A percentile compares a stretch with the other conserved stretches of the same genome.
These are phyloP conservation scores for Suillus plorans DNA, from an alignment of 768 basidiomycete species.

Conservation along the genomic window DNA sequence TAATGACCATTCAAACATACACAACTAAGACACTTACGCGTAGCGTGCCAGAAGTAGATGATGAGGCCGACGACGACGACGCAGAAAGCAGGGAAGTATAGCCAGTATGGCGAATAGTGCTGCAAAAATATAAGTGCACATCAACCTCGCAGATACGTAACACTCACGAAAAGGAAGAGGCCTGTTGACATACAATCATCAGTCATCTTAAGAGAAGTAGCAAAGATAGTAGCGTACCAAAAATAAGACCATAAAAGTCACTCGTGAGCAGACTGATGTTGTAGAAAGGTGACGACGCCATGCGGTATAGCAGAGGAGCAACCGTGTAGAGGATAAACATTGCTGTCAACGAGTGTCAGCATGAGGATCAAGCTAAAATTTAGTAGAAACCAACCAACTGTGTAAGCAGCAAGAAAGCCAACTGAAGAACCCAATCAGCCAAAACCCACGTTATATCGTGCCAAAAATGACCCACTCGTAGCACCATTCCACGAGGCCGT, in stretches of 20 bases:
- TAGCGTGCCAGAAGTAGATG: constrained; percentile 84
- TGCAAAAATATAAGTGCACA: constrained; percentile 26
- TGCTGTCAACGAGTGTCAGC: constrained; percentile 38
- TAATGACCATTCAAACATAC: constrained; percentile 3
- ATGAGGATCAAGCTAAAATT: not conserved
- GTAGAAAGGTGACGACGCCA: constrained; percentile 83
- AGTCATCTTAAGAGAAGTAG: constrained; percentile 11
- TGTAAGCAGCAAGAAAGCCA: constrained; percentile 54
- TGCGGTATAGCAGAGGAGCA: constrained; percentile 81
- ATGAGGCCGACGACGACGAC: constrained; percentile 73
- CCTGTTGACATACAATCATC: constrained; percentile 24
- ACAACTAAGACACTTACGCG: constrained; percentile 53
- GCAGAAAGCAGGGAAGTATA: constrained; percentile 80
- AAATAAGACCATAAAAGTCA: constrained; percentile 85
- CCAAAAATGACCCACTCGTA: constrained; percentile 53
- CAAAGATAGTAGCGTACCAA: constrained; percentile 40
- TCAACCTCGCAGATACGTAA: not conserved
- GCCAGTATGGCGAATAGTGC: constrained; percentile 85
- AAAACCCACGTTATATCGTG: not conserved
- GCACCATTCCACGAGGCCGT: constrained; percentile 70
- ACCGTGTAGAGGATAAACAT: constrained; percentile 86
- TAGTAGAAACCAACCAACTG: constrained; percentile 30
- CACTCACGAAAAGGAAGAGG: constrained; percentile 53
- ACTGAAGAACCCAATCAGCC: constrained; percentile 29
- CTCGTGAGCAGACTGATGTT: constrained; percentile 85